Conservation (phyloP, 2,329 filamentous ascomycete species). For the Phialocephala sp. region DNA sequence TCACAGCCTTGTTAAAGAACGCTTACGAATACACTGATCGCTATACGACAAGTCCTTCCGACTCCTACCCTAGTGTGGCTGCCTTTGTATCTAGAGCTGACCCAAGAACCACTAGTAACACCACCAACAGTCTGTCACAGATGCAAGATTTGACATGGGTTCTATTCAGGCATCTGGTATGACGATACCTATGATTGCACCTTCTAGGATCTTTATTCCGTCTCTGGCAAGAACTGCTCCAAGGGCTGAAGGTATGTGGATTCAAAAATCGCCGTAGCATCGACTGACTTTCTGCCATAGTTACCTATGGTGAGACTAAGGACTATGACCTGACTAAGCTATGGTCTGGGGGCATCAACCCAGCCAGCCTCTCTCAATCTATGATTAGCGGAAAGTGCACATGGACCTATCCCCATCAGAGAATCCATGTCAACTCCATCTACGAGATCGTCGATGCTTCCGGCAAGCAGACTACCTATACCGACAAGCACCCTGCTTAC, state of each 20-base stretch:
- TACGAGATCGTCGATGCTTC: slow-evolving; percentile 38
- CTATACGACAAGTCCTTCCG: slow-evolving; percentile 40
- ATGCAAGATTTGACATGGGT: neutral
- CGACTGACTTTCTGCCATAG: slow-evolving; percentile 21
- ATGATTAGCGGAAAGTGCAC: slow-evolving; percentile 33
- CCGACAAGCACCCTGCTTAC: slow-evolving; percentile 43
- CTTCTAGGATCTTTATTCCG: slow-evolving; percentile 31
- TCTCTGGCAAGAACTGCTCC: slow-evolving; percentile 31
- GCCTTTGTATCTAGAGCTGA: slow-evolving; percentile 37
- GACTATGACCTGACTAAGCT: slow-evolving; percentile 33
- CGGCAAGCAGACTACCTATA: slow-evolving; percentile 39
- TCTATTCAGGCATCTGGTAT: slow-evolving; percentile 11
- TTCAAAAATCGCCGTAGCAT: neutral
- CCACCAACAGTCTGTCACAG: neutral
- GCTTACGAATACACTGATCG: slow-evolving; percentile 39
- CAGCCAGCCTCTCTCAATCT: slow-evolving; percentile 22
- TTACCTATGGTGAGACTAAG: slow-evolving; percentile 37
- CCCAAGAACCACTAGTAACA: slow-evolving; percentile 30
- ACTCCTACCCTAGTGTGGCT: slow-evolving; percentile 39
- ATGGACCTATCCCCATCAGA: slow-evolving; percentile 38
- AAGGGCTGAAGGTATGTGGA: slow-evolving; percentile 36
- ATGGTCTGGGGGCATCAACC: slow-evolving; percentile 19
- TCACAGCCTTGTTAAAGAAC: slow-evolving; percentile 33
- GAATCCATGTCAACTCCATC: slow-evolving; percentile 41
- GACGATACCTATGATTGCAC: slow-evolving; percentile 38